Evolutionary conservation across 2,329 filamentous ascomycete genomes (phyloP), one percentile per base, ranked within the genome.

Genomic region (Pseudogymnoascus sp.): DNA sequence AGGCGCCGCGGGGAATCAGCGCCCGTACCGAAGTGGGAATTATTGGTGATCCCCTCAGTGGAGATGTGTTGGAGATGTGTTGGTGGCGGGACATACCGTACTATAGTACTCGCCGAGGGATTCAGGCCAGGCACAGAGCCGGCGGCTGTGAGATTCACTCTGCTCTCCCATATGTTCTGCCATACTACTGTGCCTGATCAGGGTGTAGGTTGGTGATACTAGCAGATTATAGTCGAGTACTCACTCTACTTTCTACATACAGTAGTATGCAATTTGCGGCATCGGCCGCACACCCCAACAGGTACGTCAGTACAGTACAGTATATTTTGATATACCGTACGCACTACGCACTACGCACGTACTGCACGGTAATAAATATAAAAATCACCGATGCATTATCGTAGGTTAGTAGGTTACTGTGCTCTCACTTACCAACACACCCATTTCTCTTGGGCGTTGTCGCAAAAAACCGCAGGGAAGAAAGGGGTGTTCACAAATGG

Each of bases 401-500:
- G 40, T 21, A 21, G 21, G 21, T 21, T 21, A 21, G 21, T 21
- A 21, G 21, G 21, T 24, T 21, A 50, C 26, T 29, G 24, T 47
- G 11, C 17, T 21, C 17, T 47, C 41, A 29, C 13, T 47, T 8
- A 24, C 41, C 24, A 29, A 4, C 24, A 24, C 39, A n/a, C 7
- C 24, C 24, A 11, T 41, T 8, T 8, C 44, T 26, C 26, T 50
- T 50, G 26, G 24, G 41, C 44, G 24, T 50, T n/a, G 26, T 15
- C n/a, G 8, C 13, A 50, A 31, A 31, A 50, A 50, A 50, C 26
- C 26, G 44, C 44, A 50, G 44, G 44, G 44, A 50, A 31, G 44
- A 50, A 50, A 50, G 44, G 44, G 44, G 24, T 50, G 24, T 50
- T 50, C 44, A 50, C n/a, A 50, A 31, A 50, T 50, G 44, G 44